Base-by-base conservation (phyloP, 129 eudicot species). In the Saussurea involucrata region DNA sequence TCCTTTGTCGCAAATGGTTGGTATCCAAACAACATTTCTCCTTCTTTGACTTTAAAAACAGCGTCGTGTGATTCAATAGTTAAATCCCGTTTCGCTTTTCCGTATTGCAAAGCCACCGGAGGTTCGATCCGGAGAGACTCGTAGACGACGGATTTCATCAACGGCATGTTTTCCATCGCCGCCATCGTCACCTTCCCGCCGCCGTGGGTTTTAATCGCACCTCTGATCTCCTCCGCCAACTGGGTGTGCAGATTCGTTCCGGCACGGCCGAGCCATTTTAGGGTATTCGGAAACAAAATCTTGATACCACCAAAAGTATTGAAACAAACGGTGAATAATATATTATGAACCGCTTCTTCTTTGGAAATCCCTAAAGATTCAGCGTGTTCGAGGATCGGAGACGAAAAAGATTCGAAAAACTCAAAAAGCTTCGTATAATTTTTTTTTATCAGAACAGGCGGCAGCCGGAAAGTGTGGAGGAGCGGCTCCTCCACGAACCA, bases 1-100 rank as follows among this genome's bases (percentile, higher is more conserved):
- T 94, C 98, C 42, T 67, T 87, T 0, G 97, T 94, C 63, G 98
- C 98, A 76, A 94, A 89, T 4, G 98, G 98, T 29, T 94, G 98
- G 81, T 71, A 94, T 63, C 98, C 97, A 60, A 80, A 94, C 40
- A 94, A 27, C 87, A 94, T 73, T 24, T 94, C 97, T 4, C 98
- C 98, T 73, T 89, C 88, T 75, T 87, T 94, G n/a, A 94, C 87
- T 72, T 89, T 36, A 65, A 88, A 94, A 15, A 86, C 85, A 13
- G 93, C 92, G 65, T 89, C 98, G 74, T 94, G 98, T 4, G 97
- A 91, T 66, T 94, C 97, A 4, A 94, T 70, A 3, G 85, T 70
- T 1, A 94, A 2, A 32, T 94, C 97, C 0, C 74, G 82, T 22
- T 91, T 91, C 0, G 97, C 98, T 7, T 79, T 84, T 0, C 87